Percentiles rank a stretch among this genome's conserved stretches.
Conservation (phyloP, 2,329 filamentous ascomycete species). For the Ceratocystis diversiconidia region DNA sequence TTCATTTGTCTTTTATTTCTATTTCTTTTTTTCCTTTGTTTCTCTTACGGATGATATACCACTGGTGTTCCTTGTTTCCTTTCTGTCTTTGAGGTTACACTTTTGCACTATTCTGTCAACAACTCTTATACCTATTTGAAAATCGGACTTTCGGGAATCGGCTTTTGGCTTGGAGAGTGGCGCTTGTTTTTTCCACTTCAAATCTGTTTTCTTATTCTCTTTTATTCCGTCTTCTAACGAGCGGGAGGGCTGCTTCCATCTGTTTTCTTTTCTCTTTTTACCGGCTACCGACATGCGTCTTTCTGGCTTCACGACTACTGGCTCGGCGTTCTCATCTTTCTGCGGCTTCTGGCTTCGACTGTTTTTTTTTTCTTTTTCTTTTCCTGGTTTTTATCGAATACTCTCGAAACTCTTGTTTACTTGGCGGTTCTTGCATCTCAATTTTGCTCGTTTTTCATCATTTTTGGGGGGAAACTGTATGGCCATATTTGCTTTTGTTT, state of each 20-base stretch:
- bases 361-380: neutral
- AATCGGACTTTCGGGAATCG: slow-evolving; percentile 11
- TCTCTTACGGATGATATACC: slow-evolving; percentile 11
- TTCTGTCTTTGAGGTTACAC: slow-evolving; percentile 8
- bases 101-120: neutral
- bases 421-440: slow-evolving; percentile 2
- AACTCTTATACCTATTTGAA: slow-evolving; percentile 10
- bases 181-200: slow-evolving; percentile 8
- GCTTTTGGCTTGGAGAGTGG: slow-evolving; percentile 12
- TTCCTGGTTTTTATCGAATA: slow-evolving; percentile 2
- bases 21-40: slow-evolving; percentile 10
- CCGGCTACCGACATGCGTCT: slow-evolving; percentile 7
- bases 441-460: slow-evolving; percentile 9
- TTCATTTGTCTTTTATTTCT: slow-evolving; percentile 9
- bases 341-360: neutral
- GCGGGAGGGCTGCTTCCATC: neutral
- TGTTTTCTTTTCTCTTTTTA: slow-evolving; percentile 2
- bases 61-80: slow-evolving; percentile 12
- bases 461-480: slow-evolving; percentile 2
- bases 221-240: neutral
- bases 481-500: slow-evolving; percentile 3
- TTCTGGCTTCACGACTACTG: slow-evolving; percentile 9
- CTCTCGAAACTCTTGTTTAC: neutral
- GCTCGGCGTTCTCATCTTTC: slow-evolving; percentile 13
- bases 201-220: slow-evolving; percentile 4